Conservation (phyloP, 176 grass and related monocot genomes). For the Rhynchospora tenuis region DNA sequence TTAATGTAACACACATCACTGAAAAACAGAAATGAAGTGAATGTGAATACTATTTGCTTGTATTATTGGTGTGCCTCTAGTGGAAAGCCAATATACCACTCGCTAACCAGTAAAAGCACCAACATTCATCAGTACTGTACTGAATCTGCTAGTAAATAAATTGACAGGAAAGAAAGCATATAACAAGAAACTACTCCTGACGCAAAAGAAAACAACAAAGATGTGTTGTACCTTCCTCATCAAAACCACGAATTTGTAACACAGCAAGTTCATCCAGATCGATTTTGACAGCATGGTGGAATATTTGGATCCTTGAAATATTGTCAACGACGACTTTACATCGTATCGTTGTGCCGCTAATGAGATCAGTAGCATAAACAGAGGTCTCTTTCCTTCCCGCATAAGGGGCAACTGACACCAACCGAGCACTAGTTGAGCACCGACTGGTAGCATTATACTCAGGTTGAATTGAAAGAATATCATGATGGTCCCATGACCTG, state of each 20-base stretch:
- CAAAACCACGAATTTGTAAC: constrained; percentile 69
- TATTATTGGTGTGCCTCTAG: not conserved
- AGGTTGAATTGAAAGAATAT: constrained; percentile 75
- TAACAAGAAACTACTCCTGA: not conserved
- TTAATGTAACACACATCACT: not conserved
- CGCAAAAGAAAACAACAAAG: not conserved
- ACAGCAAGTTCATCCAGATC: constrained; percentile 87
- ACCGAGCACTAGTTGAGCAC: constrained; percentile 76
- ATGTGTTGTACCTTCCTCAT: constrained; percentile 61
- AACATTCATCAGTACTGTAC: not conserved
- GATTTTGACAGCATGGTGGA: constrained; percentile 91
- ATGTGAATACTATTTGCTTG: not conserved
- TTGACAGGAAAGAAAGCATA: not conserved
- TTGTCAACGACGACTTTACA: constrained; percentile 88
- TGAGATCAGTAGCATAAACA: constrained; percentile 84
- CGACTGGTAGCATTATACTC: constrained; percentile 79
- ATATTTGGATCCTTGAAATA: constrained; percentile 83
- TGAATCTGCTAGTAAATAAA: not conserved
- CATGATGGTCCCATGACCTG: constrained; percentile 96
- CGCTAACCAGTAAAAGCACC: not conserved
- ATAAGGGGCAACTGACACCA: constrained; percentile 74
- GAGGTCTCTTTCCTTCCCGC: constrained; percentile 79
- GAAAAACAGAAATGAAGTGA: not conserved
- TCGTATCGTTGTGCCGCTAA: constrained; percentile 69
- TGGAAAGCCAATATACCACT: not conserved